Evolutionary conservation across 2,329 filamentous ascomycete species (phyloP).

Genomic region (Claviceps africana): DNA sequence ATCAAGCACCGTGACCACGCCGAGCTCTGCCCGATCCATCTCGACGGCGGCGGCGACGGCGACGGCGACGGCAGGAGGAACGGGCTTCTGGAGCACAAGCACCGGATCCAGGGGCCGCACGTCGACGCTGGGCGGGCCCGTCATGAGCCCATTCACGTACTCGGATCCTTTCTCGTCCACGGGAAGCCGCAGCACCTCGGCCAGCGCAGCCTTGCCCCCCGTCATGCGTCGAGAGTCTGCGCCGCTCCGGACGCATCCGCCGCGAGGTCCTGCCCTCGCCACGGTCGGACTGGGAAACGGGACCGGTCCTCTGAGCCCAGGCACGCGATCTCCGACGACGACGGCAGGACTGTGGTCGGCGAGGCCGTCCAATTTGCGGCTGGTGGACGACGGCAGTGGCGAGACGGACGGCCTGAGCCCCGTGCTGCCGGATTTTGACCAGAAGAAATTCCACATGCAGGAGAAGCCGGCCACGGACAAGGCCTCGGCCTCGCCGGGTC

Average conservation of each 20-base stretch:
- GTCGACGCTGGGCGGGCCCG: slow-evolving; percentile 12
- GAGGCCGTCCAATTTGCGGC: slow-evolving; percentile 26
- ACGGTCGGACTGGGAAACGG: slow-evolving; percentile 6
- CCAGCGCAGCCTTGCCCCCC: slow-evolving; percentile 21
- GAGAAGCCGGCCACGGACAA: slow-evolving; percentile 1
- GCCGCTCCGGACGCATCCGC: slow-evolving; percentile 13
- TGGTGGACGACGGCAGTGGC: slow-evolving; percentile 31
- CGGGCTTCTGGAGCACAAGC: slow-evolving; percentile 16
- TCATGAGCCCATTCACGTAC: slow-evolving; percentile 25
- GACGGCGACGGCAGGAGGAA: no score
- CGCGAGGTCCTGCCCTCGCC: slow-evolving; percentile 8
- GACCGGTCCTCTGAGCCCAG: slow-evolving; percentile 8
- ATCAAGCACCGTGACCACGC: slow-evolving; percentile 20
- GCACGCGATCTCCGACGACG: slow-evolving; percentile 12
- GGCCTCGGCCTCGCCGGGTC: background rate
- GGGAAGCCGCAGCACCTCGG: slow-evolving; percentile 31
- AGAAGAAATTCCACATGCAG: slow-evolving; percentile 17
- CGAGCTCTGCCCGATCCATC: slow-evolving; percentile 19
- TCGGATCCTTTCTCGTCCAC: slow-evolving; percentile 26
- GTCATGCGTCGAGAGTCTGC: slow-evolving; percentile 17
- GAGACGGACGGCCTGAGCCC: slow-evolving; percentile 35
- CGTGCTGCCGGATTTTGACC: slow-evolving; percentile 38
- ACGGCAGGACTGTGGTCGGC: slow-evolving; percentile 22
- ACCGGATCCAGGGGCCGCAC: slow-evolving; percentile 22
- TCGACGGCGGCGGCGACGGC: slow-evolving; percentile 11